Conservation (phyloP, 441 rosid genomes). For the Erysimum pusillum region DNA sequence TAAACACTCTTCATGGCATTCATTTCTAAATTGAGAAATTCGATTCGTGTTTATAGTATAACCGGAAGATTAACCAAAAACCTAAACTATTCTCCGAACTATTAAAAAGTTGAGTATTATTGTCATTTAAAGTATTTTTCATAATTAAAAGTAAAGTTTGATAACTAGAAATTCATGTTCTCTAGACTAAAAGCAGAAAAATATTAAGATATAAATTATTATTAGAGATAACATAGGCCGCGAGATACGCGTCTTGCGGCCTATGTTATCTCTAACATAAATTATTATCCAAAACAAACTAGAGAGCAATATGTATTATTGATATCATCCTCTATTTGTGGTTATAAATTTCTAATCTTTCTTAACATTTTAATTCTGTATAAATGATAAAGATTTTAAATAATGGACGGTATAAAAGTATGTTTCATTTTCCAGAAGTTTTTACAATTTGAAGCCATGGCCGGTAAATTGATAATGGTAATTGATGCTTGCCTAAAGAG, state of each 20-base stretch:
- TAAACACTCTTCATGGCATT: neutral
- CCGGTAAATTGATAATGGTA: neutral
- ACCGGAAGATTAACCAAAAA: neutral
- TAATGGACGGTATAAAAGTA: neutral
- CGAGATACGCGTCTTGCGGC: neutral
- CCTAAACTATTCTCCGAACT: neutral
- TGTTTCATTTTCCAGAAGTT: neutral
- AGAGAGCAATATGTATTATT: too few species aligned
- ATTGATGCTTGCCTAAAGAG: neutral
- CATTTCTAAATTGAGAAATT: neutral
- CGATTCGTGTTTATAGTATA: neutral
- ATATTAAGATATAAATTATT: neutral
- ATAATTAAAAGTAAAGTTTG: neutral
- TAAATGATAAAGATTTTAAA: neutral
- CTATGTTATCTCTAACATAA: too few species aligned
- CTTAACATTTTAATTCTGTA: neutral
- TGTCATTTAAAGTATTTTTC: neutral
- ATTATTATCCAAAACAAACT: too few species aligned
- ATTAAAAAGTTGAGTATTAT: neutral
- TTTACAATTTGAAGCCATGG: constrained; percentile 2
- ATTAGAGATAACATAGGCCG: neutral
- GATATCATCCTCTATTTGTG: too few species aligned
- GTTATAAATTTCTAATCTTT: neutral
- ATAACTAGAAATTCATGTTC: neutral
- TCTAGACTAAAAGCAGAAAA: too few species aligned